Evolutionary conservation across 495 filamentous ascomycete species (phyloP).

Genomic region (Hyaloscypha hepaticicola): DNA sequence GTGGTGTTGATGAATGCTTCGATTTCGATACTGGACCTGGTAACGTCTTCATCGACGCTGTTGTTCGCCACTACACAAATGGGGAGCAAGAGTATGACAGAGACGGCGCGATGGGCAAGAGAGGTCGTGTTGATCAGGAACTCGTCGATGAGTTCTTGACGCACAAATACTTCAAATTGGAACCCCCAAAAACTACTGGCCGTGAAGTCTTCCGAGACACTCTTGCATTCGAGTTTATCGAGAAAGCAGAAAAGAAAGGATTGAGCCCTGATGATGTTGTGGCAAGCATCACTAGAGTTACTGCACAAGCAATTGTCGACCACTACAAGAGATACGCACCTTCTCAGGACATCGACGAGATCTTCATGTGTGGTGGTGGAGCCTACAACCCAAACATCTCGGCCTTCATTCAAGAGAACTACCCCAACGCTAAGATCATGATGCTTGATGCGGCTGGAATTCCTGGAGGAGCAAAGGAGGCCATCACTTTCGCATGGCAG

Average conservation of each 20-base stretch:
- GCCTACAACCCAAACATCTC: conserved; percentile 57
- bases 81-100: conserved; percentile 45
- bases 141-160: conserved; percentile 53
- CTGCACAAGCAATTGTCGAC: conserved; percentile 54
- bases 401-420: conserved; percentile 47
- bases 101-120: conserved; percentile 52
- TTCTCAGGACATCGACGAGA: conserved; percentile 46
- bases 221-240: conserved; percentile 47
- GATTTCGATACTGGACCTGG: conserved; percentile 55
- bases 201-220: conserved; percentile 59
- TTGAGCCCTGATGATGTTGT: conserved; percentile 50
- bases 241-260: conserved; percentile 43
- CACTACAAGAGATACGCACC: conserved; percentile 54
- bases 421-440: conserved; percentile 47
- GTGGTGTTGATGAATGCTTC: conserved; percentile 46
- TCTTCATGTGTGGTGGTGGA: conserved; percentile 61
- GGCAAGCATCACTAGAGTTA: conserved; percentile 56
- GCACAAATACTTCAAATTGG: conserved; percentile 47
- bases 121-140: conserved; percentile 50
- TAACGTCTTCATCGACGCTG: conserved; percentile 47
- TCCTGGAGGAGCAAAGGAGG: conserved; percentile 54
- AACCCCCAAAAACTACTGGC: conserved; percentile 57
- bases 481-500: conserved; percentile 57
- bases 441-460: conserved; percentile 57
- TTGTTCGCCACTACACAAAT: conserved; percentile 46